Evolutionary conservation across 169 alveolate species (phyloP).

Genomic region (Amoebophrya sp.): DNA sequence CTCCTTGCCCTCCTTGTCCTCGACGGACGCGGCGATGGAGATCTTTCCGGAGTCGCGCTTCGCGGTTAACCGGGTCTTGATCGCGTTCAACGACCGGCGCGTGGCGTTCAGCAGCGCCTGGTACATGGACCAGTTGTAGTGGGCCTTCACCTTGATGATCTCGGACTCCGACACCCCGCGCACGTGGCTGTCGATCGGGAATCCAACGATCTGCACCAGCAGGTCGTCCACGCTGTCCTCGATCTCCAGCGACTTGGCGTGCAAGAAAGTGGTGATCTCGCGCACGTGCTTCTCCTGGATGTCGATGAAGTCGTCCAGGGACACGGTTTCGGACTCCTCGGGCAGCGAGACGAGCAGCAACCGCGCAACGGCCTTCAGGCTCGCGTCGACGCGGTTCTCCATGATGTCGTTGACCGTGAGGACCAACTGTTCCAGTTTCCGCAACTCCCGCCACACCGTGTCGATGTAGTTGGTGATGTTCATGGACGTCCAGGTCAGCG

Average conservation of each 20-base stretch:
- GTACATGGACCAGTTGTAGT: slow-evolving; percentile 88
- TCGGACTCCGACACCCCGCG: slow-evolving; percentile 55
- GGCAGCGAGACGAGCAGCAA: slow-evolving; percentile 77
- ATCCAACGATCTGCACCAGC: slow-evolving; percentile 69
- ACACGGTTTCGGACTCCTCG: slow-evolving; percentile 69
- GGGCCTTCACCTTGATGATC: slow-evolving; percentile 75
- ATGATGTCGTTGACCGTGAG: slow-evolving; percentile 83
- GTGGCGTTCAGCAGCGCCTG: slow-evolving; percentile 85
- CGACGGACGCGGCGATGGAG: neutral
- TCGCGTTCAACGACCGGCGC: slow-evolving; percentile 72
- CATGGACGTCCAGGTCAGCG: slow-evolving; percentile 85
- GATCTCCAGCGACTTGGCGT: slow-evolving; percentile 75
- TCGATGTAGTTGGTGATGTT: slow-evolving; percentile 82
- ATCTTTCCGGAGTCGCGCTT: neutral
- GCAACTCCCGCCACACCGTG: slow-evolving; percentile 68
- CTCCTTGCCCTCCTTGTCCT: neutral
- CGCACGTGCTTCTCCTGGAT: slow-evolving; percentile 75
- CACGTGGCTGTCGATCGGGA: slow-evolving; percentile 75
- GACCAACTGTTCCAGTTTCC: slow-evolving; percentile 79
- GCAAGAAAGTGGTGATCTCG: slow-evolving; percentile 66
- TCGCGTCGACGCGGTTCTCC: slow-evolving; percentile 87
- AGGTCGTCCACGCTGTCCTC: slow-evolving; percentile 86
- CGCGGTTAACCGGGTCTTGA: slow-evolving; percentile 70
- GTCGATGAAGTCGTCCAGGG: slow-evolving; percentile 75
- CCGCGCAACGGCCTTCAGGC: slow-evolving; percentile 73